Conservation (phyloP, 257 asterid genomes). For the Mentha longifolia region DNA sequence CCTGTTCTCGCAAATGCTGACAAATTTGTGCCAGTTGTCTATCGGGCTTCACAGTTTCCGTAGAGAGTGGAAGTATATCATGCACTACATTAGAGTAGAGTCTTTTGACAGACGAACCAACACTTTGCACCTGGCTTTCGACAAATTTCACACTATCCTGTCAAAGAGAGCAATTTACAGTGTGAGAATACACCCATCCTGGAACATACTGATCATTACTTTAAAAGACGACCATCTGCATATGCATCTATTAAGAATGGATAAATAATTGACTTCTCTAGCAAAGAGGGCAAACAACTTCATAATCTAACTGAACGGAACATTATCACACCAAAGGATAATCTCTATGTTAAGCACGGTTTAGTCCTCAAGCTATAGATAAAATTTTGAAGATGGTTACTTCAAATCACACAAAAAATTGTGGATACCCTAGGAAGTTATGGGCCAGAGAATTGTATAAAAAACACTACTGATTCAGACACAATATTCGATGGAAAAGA, state of each 20-base stretch:
- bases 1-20: conserved; percentile 31
- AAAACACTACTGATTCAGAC: conserved; percentile 21
- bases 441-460: not conserved
- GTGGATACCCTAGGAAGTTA: no score
- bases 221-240: no score
- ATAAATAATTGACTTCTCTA: not conserved
- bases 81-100: conserved; percentile 57
- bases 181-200: not conserved
- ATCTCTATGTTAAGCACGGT: not conserved
- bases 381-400: no score
- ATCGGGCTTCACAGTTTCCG: conserved; percentile 26
- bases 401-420: no score
- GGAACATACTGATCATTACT: not conserved
- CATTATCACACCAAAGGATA: conserved; percentile 16
- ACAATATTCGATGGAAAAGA: conserved; percentile 1
- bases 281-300: not conserved
- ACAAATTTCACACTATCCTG: conserved; percentile 66
- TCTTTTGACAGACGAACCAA: conserved; percentile 58
- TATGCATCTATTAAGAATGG: not conserved
- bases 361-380: not conserved
- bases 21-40: conserved; percentile 26
- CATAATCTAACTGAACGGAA: conserved; percentile 5
- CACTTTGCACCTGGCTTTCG: conserved; percentile 65
- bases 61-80: conserved; percentile 50
- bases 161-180: conserved; percentile 26